Conservation (phyloP, 257 asterid genomes). For the Asclepias syriaca region DNA sequence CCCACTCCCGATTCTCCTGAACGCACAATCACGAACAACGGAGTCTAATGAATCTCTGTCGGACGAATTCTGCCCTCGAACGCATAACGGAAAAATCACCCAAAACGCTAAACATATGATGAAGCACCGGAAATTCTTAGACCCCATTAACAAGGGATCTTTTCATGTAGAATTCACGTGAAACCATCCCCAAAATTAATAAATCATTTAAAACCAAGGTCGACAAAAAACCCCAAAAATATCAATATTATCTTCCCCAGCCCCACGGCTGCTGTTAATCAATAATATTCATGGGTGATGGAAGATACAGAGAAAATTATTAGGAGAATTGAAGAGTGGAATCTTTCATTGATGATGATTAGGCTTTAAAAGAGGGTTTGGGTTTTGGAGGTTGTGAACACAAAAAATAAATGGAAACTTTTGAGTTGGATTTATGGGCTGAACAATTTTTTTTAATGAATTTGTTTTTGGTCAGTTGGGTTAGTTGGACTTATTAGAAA, state of each 20-base stretch:
- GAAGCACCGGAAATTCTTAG: constrained; percentile 19
- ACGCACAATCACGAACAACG: constrained; percentile 36
- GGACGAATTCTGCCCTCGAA: constrained; percentile 25
- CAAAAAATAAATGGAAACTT: constrained; percentile 26
- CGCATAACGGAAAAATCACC: constrained; percentile 11
- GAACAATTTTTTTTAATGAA: constrained; percentile 34
- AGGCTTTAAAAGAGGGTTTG: constrained; percentile 4
- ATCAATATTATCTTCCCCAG: neutral
- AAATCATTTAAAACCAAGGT: neutral
- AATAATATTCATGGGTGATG: neutral
- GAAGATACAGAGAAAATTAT: neutral
- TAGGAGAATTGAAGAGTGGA: constrained; percentile 14
- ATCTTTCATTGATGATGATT: constrained; percentile 20
- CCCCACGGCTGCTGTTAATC: neutral
- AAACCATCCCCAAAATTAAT: constrained; percentile 9
- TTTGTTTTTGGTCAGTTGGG: constrained; percentile 33
- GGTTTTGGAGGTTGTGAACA: constrained; percentile 19
- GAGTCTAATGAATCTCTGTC: constrained; percentile 47
- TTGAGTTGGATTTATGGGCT: constrained; percentile 57
- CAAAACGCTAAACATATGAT: constrained; percentile 22
- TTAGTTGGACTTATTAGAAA: constrained; percentile 30
- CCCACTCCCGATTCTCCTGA: constrained; percentile 19
- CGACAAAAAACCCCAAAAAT: neutral
- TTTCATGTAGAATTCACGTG: constrained; percentile 13
- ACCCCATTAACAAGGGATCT: constrained; percentile 51